Base-by-base conservation (phyloP, 2,329 filamentous ascomycete genomes). In the Colletotrichum truncatum region DNA sequence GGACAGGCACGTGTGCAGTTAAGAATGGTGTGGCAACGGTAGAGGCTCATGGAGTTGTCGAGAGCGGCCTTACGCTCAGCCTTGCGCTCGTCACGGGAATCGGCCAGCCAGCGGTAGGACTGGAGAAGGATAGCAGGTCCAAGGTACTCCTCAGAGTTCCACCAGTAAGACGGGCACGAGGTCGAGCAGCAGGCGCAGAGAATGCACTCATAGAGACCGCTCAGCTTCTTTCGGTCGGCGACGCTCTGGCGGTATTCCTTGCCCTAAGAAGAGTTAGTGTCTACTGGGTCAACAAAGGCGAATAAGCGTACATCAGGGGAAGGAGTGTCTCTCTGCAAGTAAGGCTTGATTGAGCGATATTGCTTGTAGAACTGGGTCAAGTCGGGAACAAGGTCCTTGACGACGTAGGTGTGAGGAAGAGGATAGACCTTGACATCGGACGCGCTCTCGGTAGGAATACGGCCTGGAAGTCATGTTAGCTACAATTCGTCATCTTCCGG, bases 101-200 rank as follows among this genome's bases (percentile, higher is more conserved):
- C 96, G 76, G 91, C 92, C 71, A 99, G 87, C 96, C 96, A 99
- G 77, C 95, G 90, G 89, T 98, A 99, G 8, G 94, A 97, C 84
- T 99, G 96, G 71, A 99, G 89, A 56, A 99, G 91, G 67, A 99
- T 93, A 71, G 96, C 96, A 66, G 96, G 96, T 69, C 96, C 96
- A 53, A 99, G 93, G 85, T 99, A 99, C 82, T 98, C 94, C 83
- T 98, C 94, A 73, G 91, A 90, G 86, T 99, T 99, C 96, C 96
- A 99, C 96, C 96, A 99, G 87, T 99, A 99, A 16, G 94, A 98
- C n/a, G 96, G 96, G 87, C 96, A 99, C 48, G 95, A 97, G 21
- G 96, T 99, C 71, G 93, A 96, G 90, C 96, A 99, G 90, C 96
- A 99, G 73, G 95, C 95, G 86, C 96, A 99, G 64, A 99, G 91